A percentile compares a stretch with the other conserved stretches of the same genome.
phyloP scores from a whole-genome alignment of 345 rosid species.

The Streptanthus diversifolius region DNA sequence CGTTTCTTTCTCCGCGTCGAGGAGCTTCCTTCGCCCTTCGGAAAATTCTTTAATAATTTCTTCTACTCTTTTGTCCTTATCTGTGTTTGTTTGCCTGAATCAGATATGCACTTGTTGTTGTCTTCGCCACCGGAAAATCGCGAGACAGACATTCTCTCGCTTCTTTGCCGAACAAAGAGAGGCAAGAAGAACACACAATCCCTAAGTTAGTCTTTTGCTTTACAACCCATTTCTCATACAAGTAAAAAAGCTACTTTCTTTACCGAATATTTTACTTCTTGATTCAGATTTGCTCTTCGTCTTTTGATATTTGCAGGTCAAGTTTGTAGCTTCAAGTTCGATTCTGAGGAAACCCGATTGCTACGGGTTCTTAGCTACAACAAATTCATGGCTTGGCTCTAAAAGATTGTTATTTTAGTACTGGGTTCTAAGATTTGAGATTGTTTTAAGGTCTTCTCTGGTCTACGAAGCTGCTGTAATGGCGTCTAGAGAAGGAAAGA shows the following conservation, averaged over 20 bases:
- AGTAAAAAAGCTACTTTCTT: conserved; percentile 6
- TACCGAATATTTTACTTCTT: background rate
- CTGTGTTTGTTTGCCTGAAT: background rate
- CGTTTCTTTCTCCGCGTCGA: conserved; percentile 42
- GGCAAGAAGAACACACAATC: background rate
- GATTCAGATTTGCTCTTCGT: conserved; percentile 23
- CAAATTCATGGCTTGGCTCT: background rate
- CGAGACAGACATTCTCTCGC: conserved; percentile 47
- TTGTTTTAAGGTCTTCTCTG: background rate
- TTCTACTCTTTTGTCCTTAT: background rate
- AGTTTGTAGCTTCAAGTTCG: conserved; percentile 26
- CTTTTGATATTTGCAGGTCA: conserved; percentile 36
- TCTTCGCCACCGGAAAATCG: conserved; percentile 15
- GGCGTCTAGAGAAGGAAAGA: conserved; percentile 62
- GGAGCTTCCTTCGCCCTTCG: conserved; percentile 1
- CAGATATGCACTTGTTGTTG: conserved; percentile 53
- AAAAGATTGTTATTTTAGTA: background rate
- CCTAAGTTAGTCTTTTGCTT: conserved; percentile 20
- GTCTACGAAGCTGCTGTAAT: conserved; percentile 32
- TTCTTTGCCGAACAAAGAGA: background rate
- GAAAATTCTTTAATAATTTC: conserved; percentile 34
- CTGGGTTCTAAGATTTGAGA: background rate
- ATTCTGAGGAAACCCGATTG: background rate
- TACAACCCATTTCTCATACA: background rate
- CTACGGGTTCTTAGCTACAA: background rate